Conservation (phyloP, 257 asterid genomes). For the Paraleonurus japonicus region DNA sequence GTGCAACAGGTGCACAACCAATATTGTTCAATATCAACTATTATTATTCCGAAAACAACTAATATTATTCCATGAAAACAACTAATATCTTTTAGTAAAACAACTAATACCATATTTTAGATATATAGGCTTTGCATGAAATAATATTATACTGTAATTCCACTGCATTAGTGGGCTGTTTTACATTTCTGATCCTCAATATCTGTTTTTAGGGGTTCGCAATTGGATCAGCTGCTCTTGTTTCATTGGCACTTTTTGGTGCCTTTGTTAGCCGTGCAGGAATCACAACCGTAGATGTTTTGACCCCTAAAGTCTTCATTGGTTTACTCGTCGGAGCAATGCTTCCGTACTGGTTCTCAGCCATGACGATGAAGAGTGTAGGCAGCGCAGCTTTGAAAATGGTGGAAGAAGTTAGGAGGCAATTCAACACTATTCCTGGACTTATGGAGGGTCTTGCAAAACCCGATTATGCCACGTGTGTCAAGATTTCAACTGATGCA, state of each 20-base stretch:
- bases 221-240: constrained; percentile 90
- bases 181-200: not conserved
- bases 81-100: too few species aligned
- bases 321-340: constrained; percentile 85
- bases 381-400: constrained; percentile 88
- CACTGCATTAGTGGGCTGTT: not conserved
- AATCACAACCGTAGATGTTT: constrained; percentile 65
- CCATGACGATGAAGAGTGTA: constrained; percentile 96
- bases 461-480: constrained; percentile 89
- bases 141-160: not conserved
- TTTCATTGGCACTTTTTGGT: constrained; percentile 83
- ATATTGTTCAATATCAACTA: too few species aligned
- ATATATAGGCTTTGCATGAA: not conserved
- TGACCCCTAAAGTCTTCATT: constrained; percentile 85
- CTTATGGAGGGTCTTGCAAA: constrained; percentile 72
- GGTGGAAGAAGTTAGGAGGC: constrained; percentile 96
- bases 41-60: too few species aligned
- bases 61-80: too few species aligned
- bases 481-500: constrained; percentile 86
- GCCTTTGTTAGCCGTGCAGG: constrained; percentile 91
- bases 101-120: too few species aligned
- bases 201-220: constrained; percentile 66
- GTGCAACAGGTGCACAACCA: too few species aligned
- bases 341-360: constrained; percentile 97
- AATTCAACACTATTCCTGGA: constrained; percentile 83